These are phyloP conservation scores for Pouteria campechiana DNA, from an alignment of 179 eudicot genomes.

Conservation along the genomic window DNA sequence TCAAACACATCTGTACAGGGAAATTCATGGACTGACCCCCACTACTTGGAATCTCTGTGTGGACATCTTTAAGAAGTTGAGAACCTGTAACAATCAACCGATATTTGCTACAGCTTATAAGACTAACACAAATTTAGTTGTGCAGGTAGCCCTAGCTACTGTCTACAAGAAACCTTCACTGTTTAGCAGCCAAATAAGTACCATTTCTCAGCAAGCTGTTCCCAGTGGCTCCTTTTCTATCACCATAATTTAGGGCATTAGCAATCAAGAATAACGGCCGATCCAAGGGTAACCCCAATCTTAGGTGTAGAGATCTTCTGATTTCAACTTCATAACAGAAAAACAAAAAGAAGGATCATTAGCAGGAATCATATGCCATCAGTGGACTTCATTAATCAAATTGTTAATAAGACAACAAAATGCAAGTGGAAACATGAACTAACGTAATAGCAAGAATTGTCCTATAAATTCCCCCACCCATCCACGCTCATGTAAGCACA, in stretches of 20 bases:
- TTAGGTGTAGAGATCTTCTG: slow-evolving; percentile 75
- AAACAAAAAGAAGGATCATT: too few relatives aligned
- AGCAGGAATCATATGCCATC: too few relatives aligned
- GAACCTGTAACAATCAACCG: slow-evolving; percentile 36
- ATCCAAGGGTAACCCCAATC: slow-evolving; percentile 83
- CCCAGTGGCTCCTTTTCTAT: slow-evolving; percentile 20
- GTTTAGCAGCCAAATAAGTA: slow-evolving; percentile 11
- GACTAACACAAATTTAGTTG: background rate
- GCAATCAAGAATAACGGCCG: slow-evolving; percentile 87
- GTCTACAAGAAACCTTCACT: background rate
- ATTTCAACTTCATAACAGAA: slow-evolving; percentile 51
- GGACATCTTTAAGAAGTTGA: slow-evolving; percentile 78
- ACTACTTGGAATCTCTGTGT: slow-evolving; percentile 67
- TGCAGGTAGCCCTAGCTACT: background rate
- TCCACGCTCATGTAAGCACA: too few relatives aligned
- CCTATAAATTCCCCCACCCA: too few relatives aligned
- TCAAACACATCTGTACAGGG: background rate
- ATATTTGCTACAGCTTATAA: slow-evolving; percentile 7
- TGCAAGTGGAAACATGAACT: too few relatives aligned
- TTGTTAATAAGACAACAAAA: too few relatives aligned
- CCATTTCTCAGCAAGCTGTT: slow-evolving; percentile 41
- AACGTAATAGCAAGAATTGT: too few relatives aligned
- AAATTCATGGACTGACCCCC: slow-evolving; percentile 46
- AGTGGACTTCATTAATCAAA: too few relatives aligned
- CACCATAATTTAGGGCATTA: slow-evolving; percentile 51